These are phyloP conservation scores for Pseudogymnoascus sp. DNA, from an alignment of 2,329 filamentous ascomycete species.

Conservation along the genomic window DNA sequence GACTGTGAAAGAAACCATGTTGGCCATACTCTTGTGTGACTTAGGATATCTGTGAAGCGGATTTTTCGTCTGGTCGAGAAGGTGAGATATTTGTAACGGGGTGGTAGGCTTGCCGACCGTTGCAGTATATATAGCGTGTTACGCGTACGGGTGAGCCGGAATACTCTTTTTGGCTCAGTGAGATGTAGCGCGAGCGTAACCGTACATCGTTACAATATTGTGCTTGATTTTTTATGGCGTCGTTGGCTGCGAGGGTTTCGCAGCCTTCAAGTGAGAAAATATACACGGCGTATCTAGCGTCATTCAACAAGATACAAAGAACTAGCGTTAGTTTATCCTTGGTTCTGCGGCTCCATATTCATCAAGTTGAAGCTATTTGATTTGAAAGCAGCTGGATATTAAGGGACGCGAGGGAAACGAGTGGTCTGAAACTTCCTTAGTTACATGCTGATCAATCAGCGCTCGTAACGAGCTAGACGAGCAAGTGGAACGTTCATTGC, in stretches of 20 bases:
- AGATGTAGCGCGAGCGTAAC: no score
- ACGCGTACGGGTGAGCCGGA: no score
- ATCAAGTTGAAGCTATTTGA: background rate
- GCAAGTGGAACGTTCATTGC: background rate
- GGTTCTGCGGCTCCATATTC: background rate
- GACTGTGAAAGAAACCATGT: slow-evolving; percentile 44
- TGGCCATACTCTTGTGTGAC: background rate
- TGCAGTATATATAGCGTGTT: no score
- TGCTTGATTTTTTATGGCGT: background rate
- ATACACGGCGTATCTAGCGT: background rate
- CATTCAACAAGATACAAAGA: background rate
- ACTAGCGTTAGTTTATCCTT: background rate
- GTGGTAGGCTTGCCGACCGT: no score
- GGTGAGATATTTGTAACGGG: background rate
- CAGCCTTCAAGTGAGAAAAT: background rate
- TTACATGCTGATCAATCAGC: background rate
- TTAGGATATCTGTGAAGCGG: background rate
- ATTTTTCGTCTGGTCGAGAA: background rate
- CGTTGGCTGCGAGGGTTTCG: background rate
- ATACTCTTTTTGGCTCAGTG: no score
- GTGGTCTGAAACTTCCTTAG: background rate
- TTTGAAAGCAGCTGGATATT: background rate
- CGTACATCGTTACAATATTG: background rate
- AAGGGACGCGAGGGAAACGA: background rate
- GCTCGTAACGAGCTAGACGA: background rate